These are phyloP conservation scores for Odontarrhena argentea DNA, from an alignment of 345 rosid genomes.

Conservation along the genomic window DNA sequence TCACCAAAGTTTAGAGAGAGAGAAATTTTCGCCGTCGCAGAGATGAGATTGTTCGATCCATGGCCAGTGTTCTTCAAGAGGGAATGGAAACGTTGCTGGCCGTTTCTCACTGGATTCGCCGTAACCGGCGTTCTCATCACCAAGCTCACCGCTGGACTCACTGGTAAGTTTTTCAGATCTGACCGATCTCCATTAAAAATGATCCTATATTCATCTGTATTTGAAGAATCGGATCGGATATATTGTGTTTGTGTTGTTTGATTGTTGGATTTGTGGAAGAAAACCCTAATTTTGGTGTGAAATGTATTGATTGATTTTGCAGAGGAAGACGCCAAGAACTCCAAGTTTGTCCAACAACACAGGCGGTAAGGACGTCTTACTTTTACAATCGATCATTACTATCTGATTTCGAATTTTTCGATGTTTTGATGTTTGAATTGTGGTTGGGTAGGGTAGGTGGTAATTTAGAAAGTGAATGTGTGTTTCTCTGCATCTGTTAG, in stretches of 20 bases:
- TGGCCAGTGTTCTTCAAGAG: constrained; percentile 90
- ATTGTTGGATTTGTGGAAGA: constrained; percentile 10
- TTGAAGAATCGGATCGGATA: neutral
- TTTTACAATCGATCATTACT: neutral
- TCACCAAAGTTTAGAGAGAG: constrained; percentile 23
- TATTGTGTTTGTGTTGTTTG: constrained; percentile 10
- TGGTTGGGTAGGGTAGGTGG: neutral
- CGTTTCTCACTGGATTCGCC: constrained; percentile 83
- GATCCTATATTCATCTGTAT: neutral
- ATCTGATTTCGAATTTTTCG: neutral
- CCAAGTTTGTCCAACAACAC: constrained; percentile 81
- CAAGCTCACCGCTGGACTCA: constrained; percentile 67
- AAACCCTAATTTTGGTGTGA: constrained; percentile 26
- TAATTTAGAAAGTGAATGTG: neutral
- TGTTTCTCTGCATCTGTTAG: constrained; percentile 10
- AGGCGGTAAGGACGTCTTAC: constrained; percentile 49
- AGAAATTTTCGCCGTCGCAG: neutral
- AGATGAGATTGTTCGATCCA: constrained; percentile 61
- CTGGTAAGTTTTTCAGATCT: constrained; percentile 57
- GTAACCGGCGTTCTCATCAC: constrained; percentile 72
- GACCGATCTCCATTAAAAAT: neutral
- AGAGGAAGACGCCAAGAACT: constrained; percentile 97
- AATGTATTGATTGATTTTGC: constrained; percentile 30
- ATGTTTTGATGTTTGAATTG: neutral
- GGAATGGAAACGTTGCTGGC: constrained; percentile 82